Conservation (phyloP, 2,329 filamentous ascomycete genomes). For the Cladobotryum mycophilum region DNA sequence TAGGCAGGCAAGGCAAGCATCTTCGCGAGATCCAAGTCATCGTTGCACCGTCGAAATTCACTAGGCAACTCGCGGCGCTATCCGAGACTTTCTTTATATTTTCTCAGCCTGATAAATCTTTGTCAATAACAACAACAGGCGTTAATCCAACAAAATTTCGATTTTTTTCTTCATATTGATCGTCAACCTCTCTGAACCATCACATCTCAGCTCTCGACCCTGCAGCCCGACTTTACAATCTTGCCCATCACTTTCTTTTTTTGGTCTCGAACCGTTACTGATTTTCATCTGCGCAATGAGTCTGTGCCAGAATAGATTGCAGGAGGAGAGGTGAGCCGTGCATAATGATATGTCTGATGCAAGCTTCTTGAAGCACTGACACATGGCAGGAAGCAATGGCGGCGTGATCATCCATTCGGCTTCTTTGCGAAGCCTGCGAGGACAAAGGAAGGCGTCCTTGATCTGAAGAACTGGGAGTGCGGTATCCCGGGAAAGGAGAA, state of each 20-base stretch:
- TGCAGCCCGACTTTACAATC: no score
- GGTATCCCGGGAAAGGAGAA: conserved; percentile 93
- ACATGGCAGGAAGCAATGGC: conserved; percentile 79
- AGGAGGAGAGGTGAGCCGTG: conserved; percentile 71
- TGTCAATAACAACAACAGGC: no score
- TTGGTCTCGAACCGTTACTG: background rate
- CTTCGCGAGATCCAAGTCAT: no score
- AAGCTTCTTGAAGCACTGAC: conserved; percentile 15
- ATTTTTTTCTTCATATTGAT: no score
- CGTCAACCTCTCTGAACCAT: no score
- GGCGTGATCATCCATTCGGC: conserved; percentile 92
- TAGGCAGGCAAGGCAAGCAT: no score
- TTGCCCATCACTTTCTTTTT: no score
- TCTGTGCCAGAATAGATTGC: conserved; percentile 79
- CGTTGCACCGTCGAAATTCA: background rate
- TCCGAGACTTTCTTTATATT: conserved; percentile 2
- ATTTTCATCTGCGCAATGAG: conserved; percentile 52
- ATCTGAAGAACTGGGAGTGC: conserved; percentile 95
- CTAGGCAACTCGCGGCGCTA: conserved; percentile 10
- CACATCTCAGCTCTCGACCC: no score
- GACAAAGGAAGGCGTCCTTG: conserved; percentile 71
- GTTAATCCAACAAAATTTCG: no score
- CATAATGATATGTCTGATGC: background rate
- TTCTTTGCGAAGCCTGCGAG: conserved; percentile 90
- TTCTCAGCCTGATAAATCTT: no score